These are phyloP conservation scores for Alternaria incomplexa DNA, from an alignment of 2,329 filamentous ascomycete genomes.

Conservation along the genomic window DNA sequence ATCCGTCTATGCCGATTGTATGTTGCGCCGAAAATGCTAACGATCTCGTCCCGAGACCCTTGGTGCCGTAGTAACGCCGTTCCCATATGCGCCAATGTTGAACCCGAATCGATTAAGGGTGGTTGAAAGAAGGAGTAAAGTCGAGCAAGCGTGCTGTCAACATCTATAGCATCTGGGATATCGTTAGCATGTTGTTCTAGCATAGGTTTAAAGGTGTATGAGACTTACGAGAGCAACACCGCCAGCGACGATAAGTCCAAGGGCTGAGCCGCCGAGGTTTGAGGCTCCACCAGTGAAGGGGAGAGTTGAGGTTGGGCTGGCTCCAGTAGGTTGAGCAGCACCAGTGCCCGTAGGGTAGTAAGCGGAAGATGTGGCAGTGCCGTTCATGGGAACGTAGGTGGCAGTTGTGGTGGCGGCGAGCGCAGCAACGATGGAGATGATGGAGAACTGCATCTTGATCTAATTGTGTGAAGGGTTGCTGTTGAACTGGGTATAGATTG, in stretches of 20 bases:
- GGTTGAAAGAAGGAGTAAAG: neutral
- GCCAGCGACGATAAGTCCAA: constrained; percentile 38
- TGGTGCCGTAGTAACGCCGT: constrained; percentile 1
- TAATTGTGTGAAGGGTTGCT: constrained; percentile 7
- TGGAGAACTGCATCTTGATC: constrained; percentile 42
- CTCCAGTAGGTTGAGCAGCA: constrained; percentile 17
- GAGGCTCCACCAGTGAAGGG: constrained; percentile 39
- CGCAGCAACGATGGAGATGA: constrained; percentile 31
- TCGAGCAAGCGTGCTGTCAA: neutral
- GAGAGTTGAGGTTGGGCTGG: constrained; percentile 18
- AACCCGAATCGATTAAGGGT: constrained; percentile 3
- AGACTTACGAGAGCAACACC: constrained; percentile 40
- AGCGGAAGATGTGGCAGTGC: constrained; percentile 25
- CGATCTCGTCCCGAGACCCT: neutral
- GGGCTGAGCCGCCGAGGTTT: constrained; percentile 31
- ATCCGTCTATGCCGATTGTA: neutral
- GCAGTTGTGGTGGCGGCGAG: constrained; percentile 38
- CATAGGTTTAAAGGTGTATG: neutral
- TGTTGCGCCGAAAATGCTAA: constrained; percentile 8
- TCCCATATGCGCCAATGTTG: constrained; percentile 9
- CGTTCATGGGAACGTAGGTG: constrained; percentile 30
- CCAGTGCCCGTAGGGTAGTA: constrained; percentile 37
- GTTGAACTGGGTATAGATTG: neutral
- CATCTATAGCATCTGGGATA: constrained; percentile 14
- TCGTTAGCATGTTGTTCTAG: constrained; percentile 5